Base-by-base conservation (phyloP, 1,139 yeast genomes). In the Hanseniaspora uvarum region DNA sequence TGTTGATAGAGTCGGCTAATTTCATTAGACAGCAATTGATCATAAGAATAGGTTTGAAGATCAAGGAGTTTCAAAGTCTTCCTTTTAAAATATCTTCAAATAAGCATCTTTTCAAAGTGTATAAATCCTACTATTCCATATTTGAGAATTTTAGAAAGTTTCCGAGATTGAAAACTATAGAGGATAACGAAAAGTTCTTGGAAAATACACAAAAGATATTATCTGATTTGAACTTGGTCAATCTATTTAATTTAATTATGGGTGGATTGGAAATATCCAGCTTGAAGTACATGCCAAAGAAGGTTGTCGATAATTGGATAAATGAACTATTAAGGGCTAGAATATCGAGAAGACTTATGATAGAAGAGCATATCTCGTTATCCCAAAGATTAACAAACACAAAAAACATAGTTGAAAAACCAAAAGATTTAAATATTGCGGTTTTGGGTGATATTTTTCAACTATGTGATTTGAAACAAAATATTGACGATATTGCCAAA, bases 371-470 rank as follows among this genome's bases (percentile, higher is more conserved):
- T 68, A 70, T 86, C 52, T 79, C 94, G 8, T 73, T 89, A 53
- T 79, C 94, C 0, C 78, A 80, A 45, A 50, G 53, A 50, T 19
- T 50, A 12, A 18, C 53, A 1, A 19, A 11, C 2, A 14, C 26
- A 8, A 3, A 8, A 5, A 10, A 36, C 12, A 5, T 24, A 79
- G 83, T 57, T 84, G 79, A 65, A 68, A 62, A 52, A 68, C 70
- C 55, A 66, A 68, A 65, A 57, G 62, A 64, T 43, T 68, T 68
- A 62, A 76, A 62, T 68, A 71, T 68, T 23, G 55, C 63, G 40
- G 86, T 81, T 59, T 79, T 89, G 59, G 96, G 97, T 36, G 95
- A 86, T 61, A 87, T 89, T 26, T 86, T 86, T 65, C 79, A 85
- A 59, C 77, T 78, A 57, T 85, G 95, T 65, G 77, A 80, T 18